Conservation (phyloP, 768 basidiomycete genomes). For the Amanita brunnescens region DNA sequence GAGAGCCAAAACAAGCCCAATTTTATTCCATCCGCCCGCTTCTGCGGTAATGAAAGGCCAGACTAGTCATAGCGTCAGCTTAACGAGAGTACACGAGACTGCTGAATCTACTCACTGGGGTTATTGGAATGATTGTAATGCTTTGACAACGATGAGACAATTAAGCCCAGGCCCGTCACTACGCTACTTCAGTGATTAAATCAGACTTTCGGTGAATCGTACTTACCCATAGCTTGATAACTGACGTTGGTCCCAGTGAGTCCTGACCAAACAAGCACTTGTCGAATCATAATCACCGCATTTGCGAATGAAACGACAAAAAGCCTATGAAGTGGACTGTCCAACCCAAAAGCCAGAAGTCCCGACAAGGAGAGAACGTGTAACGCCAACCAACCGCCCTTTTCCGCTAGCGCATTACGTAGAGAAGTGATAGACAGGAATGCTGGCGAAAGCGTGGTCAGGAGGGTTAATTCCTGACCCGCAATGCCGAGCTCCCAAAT, state of each 20-base stretch:
- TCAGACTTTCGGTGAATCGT: neutral
- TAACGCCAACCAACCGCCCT: constrained; percentile 39
- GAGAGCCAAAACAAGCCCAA: constrained; percentile 48
- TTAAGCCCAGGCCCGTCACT: constrained; percentile 62
- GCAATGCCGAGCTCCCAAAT: constrained; percentile 85
- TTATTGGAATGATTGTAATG: constrained; percentile 76
- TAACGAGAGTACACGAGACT: neutral
- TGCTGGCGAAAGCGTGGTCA: constrained; percentile 62
- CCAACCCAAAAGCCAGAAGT: constrained; percentile 41
- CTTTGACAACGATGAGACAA: constrained; percentile 62
- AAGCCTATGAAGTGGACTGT: constrained; percentile 46
- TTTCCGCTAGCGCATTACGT: constrained; percentile 36
- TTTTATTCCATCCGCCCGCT: constrained; percentile 64
- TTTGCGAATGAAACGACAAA: constrained; percentile 49
- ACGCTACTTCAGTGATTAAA: neutral
- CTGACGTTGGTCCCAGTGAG: constrained; percentile 20
- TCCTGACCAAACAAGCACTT: constrained; percentile 46
- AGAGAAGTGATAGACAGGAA: constrained; percentile 43
- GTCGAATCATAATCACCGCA: constrained; percentile 37
- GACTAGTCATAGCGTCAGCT: constrained; percentile 30
- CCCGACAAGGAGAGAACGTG: constrained; percentile 43
- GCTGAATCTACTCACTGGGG: constrained; percentile 39
- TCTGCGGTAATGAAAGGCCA: constrained; percentile 69
- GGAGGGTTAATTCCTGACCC: constrained; percentile 70
- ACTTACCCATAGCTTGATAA: constrained; percentile 45